Evolutionary conservation across 345 rosid genomes (phyloP).

Genomic region (Moringa oleifera): DNA sequence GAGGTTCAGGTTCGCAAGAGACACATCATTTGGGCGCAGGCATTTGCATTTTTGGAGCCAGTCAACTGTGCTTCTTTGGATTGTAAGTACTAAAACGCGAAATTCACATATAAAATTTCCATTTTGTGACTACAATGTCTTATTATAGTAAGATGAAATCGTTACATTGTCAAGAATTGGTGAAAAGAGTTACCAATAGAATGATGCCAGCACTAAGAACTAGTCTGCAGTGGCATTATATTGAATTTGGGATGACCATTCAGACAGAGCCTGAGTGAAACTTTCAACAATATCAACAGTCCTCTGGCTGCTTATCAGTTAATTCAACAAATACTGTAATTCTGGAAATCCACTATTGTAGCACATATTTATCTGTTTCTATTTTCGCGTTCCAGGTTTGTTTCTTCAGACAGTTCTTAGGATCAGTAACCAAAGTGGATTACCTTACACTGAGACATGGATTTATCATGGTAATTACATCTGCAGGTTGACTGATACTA

Average conservation of each 20-base stretch:
- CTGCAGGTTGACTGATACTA: not conserved
- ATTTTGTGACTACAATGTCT: not conserved
- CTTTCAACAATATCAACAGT: too few relatives aligned
- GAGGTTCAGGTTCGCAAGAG: constrained; percentile 92
- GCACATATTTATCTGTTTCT: not conserved
- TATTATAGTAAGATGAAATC: not conserved
- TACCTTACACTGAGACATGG: constrained; percentile 88
- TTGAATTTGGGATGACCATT: not conserved
- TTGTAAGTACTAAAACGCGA: constrained; percentile 41
- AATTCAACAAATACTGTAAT: not conserved
- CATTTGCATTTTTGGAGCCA: constrained; percentile 73
- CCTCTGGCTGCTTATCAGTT: too few relatives aligned
- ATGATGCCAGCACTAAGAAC: too few relatives aligned
- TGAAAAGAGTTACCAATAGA: too few relatives aligned
- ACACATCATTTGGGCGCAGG: constrained; percentile 87
- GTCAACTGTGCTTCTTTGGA: constrained; percentile 67
- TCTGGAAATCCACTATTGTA: too few relatives aligned
- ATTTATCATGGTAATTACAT: constrained; percentile 56
- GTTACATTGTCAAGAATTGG: not conserved
- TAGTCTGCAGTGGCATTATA: too few relatives aligned
- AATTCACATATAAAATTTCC: not conserved
- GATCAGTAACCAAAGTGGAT: constrained; percentile 83
- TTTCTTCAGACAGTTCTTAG: constrained; percentile 89
- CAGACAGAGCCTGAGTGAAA: not conserved
- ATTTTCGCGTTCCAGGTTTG: constrained; percentile 44